These are phyloP conservation scores for Lophiotrema nucula DNA, from an alignment of 495 filamentous ascomycete species.

Conservation along the genomic window DNA sequence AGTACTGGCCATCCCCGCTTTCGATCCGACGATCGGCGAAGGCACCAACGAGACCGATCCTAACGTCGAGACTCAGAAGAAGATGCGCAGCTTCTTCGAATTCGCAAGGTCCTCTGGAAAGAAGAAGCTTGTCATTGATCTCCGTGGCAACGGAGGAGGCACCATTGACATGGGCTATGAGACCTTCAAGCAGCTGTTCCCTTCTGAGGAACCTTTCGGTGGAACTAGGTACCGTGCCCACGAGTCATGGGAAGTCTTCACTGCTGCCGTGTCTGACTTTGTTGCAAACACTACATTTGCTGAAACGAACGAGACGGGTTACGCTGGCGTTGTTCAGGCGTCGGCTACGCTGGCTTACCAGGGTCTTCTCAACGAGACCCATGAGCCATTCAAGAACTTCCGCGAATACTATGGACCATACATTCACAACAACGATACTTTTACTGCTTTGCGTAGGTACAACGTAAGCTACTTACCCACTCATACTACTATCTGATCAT, in stretches of 20 bases:
- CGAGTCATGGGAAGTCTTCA: conserved; percentile 21
- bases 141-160: conserved; percentile 28
- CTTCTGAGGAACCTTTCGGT: conserved; percentile 15
- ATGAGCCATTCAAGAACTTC: conserved; percentile 13
- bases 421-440: conserved; percentile 20
- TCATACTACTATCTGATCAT: neutral
- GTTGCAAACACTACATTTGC: conserved; percentile 1
- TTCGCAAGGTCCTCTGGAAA: conserved; percentile 10
- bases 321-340: neutral
- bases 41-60: conserved; percentile 9
- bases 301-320: neutral
- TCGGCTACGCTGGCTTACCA: neutral
- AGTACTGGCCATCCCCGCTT: conserved; percentile 27
- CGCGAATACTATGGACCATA: conserved; percentile 28
- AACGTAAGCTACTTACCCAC: conserved; percentile 6
- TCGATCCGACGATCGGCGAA: conserved; percentile 3
- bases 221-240: conserved; percentile 23
- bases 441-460: conserved; percentile 19
- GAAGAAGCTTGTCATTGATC: conserved; percentile 27
- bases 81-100: conserved; percentile 20
- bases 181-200: conserved; percentile 33
- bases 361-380: conserved; percentile 8
- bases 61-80: conserved; percentile 5
- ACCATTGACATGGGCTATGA: conserved; percentile 25
- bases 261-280: neutral